Percentiles rank a stretch among this genome's conserved stretches.
phyloP scores from a whole-genome alignment of 108 stramenopile species.

The Halocafeteria seosinensis region DNA sequence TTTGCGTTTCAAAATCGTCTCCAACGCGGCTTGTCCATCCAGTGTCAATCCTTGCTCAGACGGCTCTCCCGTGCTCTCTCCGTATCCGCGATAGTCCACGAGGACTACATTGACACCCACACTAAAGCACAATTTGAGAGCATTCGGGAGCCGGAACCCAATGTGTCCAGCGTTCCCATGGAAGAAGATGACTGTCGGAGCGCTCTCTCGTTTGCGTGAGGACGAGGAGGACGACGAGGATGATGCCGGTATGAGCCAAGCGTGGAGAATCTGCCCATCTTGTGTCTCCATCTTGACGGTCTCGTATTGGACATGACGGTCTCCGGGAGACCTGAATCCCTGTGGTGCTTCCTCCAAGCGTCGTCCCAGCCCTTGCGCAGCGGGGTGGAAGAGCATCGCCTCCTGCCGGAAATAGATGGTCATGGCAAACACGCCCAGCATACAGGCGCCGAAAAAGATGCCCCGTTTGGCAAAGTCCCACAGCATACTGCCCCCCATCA shows the following conservation, averaged over 20 bases:
- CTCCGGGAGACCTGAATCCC: not conserved
- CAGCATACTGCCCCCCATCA: too few species aligned
- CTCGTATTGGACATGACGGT: not conserved
- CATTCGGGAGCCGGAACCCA: constrained; percentile 70
- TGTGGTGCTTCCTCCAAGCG: not conserved
- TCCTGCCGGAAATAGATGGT: not conserved
- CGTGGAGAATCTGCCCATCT: constrained; percentile 53
- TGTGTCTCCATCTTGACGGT: constrained; percentile 28
- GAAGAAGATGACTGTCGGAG: constrained; percentile 72
- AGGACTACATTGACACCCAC: constrained; percentile 54
- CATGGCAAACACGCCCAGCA: too few species aligned
- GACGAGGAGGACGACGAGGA: constrained; percentile 7
- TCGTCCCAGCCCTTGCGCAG: not conserved
- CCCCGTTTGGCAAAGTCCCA: too few species aligned
- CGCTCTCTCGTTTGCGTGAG: constrained; percentile 4
- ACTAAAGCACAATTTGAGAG: constrained; percentile 46
- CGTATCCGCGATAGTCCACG: constrained; percentile 83
- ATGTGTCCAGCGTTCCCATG: constrained; percentile 97
- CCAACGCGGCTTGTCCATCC: constrained; percentile 62
- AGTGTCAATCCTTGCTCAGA: constrained; percentile 56
- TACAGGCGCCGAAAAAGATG: too few species aligned
- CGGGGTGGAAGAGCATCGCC: not conserved
- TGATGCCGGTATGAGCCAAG: constrained; percentile 60
- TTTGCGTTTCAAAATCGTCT: constrained; percentile 7
- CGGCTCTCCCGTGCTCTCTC: constrained; percentile 49